Conservation (phyloP, 805 yeast genomes). For the Kazachstania kunashirensis region DNA sequence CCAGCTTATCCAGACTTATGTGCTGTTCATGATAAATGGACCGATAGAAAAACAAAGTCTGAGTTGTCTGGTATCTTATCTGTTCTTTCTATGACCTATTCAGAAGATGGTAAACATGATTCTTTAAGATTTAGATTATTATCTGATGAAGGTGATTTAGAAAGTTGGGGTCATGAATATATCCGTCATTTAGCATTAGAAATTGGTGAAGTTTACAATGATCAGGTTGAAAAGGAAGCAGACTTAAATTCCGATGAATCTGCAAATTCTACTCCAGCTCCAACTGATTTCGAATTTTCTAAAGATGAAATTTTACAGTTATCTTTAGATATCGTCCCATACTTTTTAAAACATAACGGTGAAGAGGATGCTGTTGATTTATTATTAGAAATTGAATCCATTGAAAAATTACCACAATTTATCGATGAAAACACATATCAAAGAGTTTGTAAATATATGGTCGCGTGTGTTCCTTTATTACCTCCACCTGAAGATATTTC, state of each 20-base stretch:
- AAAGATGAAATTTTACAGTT: conserved; percentile 46
- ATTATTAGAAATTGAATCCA: conserved; percentile 77
- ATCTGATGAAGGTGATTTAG: conserved; percentile 47
- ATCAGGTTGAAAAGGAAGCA: conserved; percentile 34
- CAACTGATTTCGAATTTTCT: conserved; percentile 20
- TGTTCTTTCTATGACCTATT: conserved; percentile 89
- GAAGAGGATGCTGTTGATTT: conserved; percentile 98
- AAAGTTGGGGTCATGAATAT: conserved; percentile 97
- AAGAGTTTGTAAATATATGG: conserved; percentile 90
- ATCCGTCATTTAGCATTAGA: conserved; percentile 92
- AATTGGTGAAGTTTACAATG: conserved; percentile 79
- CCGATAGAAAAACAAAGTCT: conserved; percentile 36
- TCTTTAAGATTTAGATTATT: conserved; percentile 70
- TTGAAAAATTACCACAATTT: conserved; percentile 71
- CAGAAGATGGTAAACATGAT: conserved; percentile 71
- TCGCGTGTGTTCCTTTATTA: conserved; percentile 89
- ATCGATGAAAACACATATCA: conserved; percentile 78
- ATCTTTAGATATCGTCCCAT: conserved; percentile 73
- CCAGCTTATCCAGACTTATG: conserved; percentile 72
- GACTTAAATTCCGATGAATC: conserved; percentile 9
- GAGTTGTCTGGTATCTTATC: conserved; percentile 82
- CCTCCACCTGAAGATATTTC: conserved; percentile 90
- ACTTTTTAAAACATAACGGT: conserved; percentile 87
- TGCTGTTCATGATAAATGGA: conserved; percentile 61
- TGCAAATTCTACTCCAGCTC: conserved; percentile 8